phyloP scores from a whole-genome alignment of 768 basidiomycete genomes.

The Stropharia rugosoannulata region DNA sequence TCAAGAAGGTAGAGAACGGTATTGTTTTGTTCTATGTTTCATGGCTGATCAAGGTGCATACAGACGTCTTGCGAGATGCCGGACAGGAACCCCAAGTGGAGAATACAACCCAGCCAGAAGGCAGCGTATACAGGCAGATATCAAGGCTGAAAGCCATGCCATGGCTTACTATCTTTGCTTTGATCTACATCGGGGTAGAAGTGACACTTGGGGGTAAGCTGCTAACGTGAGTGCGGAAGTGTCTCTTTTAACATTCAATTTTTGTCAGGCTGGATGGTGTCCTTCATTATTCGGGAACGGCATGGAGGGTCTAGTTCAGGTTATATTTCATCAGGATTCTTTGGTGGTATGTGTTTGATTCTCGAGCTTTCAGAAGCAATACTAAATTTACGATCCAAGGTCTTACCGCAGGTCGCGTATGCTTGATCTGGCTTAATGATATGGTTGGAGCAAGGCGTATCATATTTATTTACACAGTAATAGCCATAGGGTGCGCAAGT shows the following conservation, averaged over 20 bases:
- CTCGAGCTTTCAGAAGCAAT: neutral
- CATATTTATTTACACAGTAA: conserved; percentile 47
- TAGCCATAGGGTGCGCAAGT: conserved; percentile 45
- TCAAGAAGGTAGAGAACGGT: conserved; percentile 54
- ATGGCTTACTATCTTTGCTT: conserved; percentile 55
- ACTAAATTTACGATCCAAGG: conserved; percentile 30
- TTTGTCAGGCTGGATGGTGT: conserved; percentile 63
- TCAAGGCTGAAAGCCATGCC: conserved; percentile 52
- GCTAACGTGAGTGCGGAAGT: too few species aligned
- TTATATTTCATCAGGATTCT: conserved; percentile 12
- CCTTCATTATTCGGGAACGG: conserved; percentile 21
- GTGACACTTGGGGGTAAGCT: conserved; percentile 48
- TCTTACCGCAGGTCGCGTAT: conserved; percentile 54
- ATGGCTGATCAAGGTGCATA: conserved; percentile 39
- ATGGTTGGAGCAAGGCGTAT: conserved; percentile 54
- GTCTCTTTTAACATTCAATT: neutral
- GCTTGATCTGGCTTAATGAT: conserved; percentile 54
- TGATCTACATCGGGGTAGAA: conserved; percentile 69
- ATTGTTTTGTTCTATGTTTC: neutral
- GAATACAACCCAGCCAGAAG: conserved; percentile 34
- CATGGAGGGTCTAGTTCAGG: conserved; percentile 7
- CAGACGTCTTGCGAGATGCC: conserved; percentile 45
- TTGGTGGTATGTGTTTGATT: conserved; percentile 44
- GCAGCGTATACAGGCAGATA: conserved; percentile 46
- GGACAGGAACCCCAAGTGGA: conserved; percentile 45